Evolutionary conservation across 2,329 filamentous ascomycete genomes (phyloP), one percentile per base, ranked within the genome.

Genomic region (Aspergillus japonicus): DNA sequence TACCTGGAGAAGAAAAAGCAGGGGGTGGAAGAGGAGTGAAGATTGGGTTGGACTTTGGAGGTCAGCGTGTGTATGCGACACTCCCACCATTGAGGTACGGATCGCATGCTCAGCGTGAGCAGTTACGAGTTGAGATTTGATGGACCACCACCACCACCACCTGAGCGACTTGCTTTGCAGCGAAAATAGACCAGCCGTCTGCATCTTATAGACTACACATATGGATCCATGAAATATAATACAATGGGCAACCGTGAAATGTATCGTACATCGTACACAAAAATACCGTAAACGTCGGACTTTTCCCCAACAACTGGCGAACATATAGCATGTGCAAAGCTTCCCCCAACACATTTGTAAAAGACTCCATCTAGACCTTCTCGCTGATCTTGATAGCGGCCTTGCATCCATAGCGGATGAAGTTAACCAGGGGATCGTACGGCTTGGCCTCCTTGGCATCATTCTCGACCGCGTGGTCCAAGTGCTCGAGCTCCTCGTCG

Each of bases 401-500:
- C 63, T 90, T 85, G 76, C 95, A 99, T 1, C 95, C 95, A n/a
- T 90, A 86, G 56, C 93, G 83, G 68, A 99, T 97, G 7, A 93
- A 84, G 49, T 89, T 90, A 0, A 92, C 96, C 63, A 99, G 80
- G 57, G 96, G 78, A 81, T 94, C 93, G 75, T 98, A 94, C 31
- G 94, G 93, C 74, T 88, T 86, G 5, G 95, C 95, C 77, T 92
- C 87, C 76, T 95, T 92, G 2, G 93, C 89, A 78, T 98, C 94
- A 71, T 98, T 89, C 74, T 95, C 89, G 21, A 99, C 89, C 0
- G 95, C 95, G 78, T 96, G 90, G 74, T 99, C 95, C 65, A 99
- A 79, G 80, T 99, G 95, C 81, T 99, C 95, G 59, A 99, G 79
- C 79, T 99, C 95, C 78, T 99, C 95, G 73, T 99, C 95, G 24